Evolutionary conservation across 306 rosid genomes (phyloP).

Genomic region (Luffa acutangula): DNA sequence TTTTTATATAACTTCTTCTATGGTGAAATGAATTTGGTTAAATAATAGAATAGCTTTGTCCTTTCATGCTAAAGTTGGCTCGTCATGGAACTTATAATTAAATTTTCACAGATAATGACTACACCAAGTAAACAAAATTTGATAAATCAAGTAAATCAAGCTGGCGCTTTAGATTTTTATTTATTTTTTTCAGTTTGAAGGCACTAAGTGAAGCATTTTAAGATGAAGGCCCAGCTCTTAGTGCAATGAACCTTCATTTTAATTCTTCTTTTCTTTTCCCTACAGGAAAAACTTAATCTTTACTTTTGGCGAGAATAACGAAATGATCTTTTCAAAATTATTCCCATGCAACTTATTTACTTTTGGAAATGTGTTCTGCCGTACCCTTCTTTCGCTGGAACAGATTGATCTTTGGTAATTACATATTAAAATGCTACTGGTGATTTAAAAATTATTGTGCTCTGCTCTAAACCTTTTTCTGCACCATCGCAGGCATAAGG

Average conservation of each 20-base stretch:
- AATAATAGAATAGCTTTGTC: not conserved
- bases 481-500: slow-evolving; percentile 37
- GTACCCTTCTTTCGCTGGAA: not conserved
- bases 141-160: not conserved
- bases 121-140: not conserved
- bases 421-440: not conserved
- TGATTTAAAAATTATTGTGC: not conserved
- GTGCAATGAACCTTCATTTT: not conserved
- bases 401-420: not conserved
- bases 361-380: not conserved
- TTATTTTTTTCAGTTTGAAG: not conserved
- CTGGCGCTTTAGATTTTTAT: not conserved
- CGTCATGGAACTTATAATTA: not conserved
- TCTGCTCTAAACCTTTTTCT: not conserved
- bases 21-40: not conserved
- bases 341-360: not conserved
- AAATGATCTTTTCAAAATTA: not conserved
- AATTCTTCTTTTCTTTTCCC: slow-evolving; percentile 1
- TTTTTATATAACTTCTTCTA: not conserved
- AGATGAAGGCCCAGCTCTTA: not conserved
- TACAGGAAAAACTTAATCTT: not conserved
- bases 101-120: not conserved
- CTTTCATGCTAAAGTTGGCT: not conserved
- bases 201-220: not conserved
- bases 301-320: not conserved